Percentiles rank a stretch among this genome's conserved stretches.
These are phyloP conservation scores for Acer campestre DNA, from an alignment of 345 rosid species.

Conservation along the genomic window DNA sequence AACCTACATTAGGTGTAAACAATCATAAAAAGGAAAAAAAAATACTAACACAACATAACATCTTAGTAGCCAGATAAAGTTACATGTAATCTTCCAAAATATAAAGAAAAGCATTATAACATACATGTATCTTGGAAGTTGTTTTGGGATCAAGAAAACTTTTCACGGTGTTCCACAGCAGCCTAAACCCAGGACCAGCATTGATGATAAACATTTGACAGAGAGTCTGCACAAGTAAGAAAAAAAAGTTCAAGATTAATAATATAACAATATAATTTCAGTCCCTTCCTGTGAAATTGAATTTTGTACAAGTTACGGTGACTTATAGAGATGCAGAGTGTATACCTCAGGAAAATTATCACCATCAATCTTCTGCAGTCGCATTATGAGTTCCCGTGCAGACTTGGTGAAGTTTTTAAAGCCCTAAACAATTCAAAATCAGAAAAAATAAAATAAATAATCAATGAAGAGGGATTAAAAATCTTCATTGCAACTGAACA, in stretches of 20 bases:
- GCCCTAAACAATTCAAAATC: slow-evolving; percentile 50
- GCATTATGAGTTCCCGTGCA: slow-evolving; percentile 89
- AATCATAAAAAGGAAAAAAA: slow-evolving; percentile 9
- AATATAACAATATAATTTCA: not conserved
- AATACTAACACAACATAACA: slow-evolving; percentile 2
- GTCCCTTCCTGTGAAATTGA: not conserved
- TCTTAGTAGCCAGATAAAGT: not conserved
- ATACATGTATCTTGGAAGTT: slow-evolving; percentile 91
- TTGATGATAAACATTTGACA: slow-evolving; percentile 97
- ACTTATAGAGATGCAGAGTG: slow-evolving; percentile 14
- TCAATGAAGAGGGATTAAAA: not conserved
- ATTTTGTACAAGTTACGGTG: not conserved
- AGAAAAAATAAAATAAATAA: not conserved
- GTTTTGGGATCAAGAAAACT: slow-evolving; percentile 96
- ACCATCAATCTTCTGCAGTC: slow-evolving; percentile 94
- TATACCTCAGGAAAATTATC: slow-evolving; percentile 98
- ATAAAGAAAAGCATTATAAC: slow-evolving; percentile 18
- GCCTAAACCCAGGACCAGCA: slow-evolving; percentile 91
- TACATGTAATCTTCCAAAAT: not conserved
- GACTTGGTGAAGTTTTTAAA: slow-evolving; percentile 86
- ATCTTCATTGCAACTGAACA: slow-evolving; percentile 6
- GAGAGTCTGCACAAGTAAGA: slow-evolving; percentile 74
- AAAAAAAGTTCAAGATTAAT: slow-evolving; percentile 17
- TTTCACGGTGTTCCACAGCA: slow-evolving; percentile 88
- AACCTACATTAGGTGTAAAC: slow-evolving; percentile 55